A percentile compares a stretch with the other conserved stretches of the same genome.
Evolutionary conservation across 352 stramenopile genomes (phyloP).

Genomic region (Phytophthora sojae): DNA sequence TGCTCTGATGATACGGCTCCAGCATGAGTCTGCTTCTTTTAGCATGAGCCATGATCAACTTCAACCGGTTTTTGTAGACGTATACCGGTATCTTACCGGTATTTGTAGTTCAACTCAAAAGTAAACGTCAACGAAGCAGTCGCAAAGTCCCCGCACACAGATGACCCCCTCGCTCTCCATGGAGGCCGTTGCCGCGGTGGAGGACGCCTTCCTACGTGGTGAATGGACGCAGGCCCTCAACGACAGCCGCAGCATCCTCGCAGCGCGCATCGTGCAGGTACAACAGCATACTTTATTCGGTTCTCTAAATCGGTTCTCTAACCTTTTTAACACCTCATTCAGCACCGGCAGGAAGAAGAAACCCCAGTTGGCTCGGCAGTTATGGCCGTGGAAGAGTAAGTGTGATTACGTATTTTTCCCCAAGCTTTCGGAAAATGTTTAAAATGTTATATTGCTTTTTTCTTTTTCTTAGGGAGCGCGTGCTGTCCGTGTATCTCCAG

Average conservation of each 20-base stretch:
- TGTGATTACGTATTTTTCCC: not conserved
- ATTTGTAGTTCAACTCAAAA: not conserved
- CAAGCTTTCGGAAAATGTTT: not conserved
- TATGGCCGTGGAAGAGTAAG: constrained; percentile 36
- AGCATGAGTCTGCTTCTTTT: too few species aligned
- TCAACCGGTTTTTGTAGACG: not conserved
- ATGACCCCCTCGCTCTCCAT: constrained; percentile 18
- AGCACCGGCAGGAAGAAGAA: constrained; percentile 25
- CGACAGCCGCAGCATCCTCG: constrained; percentile 56
- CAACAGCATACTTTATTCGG: not conserved
- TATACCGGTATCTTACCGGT: not conserved
- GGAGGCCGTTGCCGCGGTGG: constrained; percentile 42
- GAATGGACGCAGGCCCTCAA: constrained; percentile 64
- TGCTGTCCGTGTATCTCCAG: constrained; percentile 75
- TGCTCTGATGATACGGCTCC: too few species aligned
- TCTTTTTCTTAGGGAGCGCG: constrained; percentile 48
- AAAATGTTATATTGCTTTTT: constrained; percentile 4
- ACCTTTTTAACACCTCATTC: constrained; percentile 5
- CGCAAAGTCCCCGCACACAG: not conserved
- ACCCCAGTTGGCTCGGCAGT: not conserved
- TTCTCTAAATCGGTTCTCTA: not conserved
- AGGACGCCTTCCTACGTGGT: constrained; percentile 66
- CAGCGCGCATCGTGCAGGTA: constrained; percentile 42
- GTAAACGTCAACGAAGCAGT: constrained; percentile 31
- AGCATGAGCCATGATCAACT: not conserved